A percentile compares a stretch with the other conserved stretches of the same genome.
phyloP scores from a whole-genome alignment of 192 early-diverging fungal species.

The Mortierella claussenii region DNA sequence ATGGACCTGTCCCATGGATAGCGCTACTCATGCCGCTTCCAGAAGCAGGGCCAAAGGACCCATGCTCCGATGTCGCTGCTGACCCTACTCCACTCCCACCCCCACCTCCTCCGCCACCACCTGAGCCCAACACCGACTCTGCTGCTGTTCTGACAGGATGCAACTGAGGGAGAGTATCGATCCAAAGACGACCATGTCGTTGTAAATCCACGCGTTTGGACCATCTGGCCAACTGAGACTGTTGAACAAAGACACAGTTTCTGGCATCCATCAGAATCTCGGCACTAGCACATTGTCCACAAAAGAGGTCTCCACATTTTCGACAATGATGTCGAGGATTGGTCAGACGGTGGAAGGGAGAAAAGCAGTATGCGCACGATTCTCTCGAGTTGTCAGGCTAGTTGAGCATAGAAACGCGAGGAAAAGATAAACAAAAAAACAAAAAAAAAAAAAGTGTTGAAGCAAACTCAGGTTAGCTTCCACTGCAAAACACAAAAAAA shows the following conservation, averaged over 20 bases:
- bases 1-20: neutral
- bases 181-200: constrained; percentile 45
- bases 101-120: neutral
- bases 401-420: neutral
- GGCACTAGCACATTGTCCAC: constrained; percentile 45
- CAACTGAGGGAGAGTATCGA: constrained; percentile 46
- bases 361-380: constrained; percentile 42
- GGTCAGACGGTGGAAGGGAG: constrained; percentile 39
- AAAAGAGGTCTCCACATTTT: constrained; percentile 49
- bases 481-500: neutral
- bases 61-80: neutral
- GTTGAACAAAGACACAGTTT: constrained; percentile 52
- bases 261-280: constrained; percentile 53
- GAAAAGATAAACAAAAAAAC: neutral
- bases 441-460: neutral
- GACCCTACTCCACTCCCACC: too few species aligned
- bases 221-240: constrained; percentile 49
- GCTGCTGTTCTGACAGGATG: constrained; percentile 47
- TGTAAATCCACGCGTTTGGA: constrained; percentile 43
- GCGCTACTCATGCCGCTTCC: too few species aligned
- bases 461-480: neutral
- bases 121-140: constrained; percentile 25
- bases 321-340: constrained; percentile 49
- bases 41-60: constrained; percentile 27
- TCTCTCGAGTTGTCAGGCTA: constrained; percentile 47